Conservation (phyloP, 441 rosid species). For the Theobroma grandiflorum region DNA sequence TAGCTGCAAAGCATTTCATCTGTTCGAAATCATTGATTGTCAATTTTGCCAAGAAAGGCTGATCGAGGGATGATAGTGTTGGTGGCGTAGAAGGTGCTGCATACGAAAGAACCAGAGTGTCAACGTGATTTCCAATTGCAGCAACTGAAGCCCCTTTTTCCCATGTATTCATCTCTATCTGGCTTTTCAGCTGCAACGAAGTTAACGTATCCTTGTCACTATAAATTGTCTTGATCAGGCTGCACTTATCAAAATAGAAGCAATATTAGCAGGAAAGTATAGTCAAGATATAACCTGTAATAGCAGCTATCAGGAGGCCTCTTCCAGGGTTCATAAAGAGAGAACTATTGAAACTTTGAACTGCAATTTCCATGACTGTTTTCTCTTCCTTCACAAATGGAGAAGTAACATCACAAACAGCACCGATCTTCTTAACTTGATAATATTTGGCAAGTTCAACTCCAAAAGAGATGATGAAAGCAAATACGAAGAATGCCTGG, state of each 20-base stretch:
- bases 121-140: no score
- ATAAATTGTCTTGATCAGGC: no score
- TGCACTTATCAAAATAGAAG: no score
- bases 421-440: slow-evolving; percentile 37
- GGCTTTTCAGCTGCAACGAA: slow-evolving; percentile 43
- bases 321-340: slow-evolving; percentile 40
- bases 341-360: slow-evolving; percentile 41
- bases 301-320: slow-evolving; percentile 35
- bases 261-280: no score
- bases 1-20: slow-evolving; percentile 44
- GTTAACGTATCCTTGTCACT: no score
- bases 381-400: slow-evolving; percentile 43
- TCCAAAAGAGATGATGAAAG: slow-evolving; percentile 2
- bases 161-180: slow-evolving; percentile 48
- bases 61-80: slow-evolving; percentile 25
- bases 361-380: slow-evolving; percentile 48
- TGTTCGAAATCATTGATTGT: slow-evolving; percentile 31
- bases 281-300: slow-evolving; percentile 36
- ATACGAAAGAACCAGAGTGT: no score
- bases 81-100: no score
- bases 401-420: slow-evolving; percentile 42
- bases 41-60: slow-evolving; percentile 53
- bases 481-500: neutral
- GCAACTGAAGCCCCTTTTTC: slow-evolving; percentile 52
- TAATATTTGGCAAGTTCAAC: neutral